A percentile compares a stretch with the other conserved stretches of the same genome.
Evolutionary conservation across 495 filamentous ascomycete genomes (phyloP).

Genomic region (Talaromyces borbonicus): DNA sequence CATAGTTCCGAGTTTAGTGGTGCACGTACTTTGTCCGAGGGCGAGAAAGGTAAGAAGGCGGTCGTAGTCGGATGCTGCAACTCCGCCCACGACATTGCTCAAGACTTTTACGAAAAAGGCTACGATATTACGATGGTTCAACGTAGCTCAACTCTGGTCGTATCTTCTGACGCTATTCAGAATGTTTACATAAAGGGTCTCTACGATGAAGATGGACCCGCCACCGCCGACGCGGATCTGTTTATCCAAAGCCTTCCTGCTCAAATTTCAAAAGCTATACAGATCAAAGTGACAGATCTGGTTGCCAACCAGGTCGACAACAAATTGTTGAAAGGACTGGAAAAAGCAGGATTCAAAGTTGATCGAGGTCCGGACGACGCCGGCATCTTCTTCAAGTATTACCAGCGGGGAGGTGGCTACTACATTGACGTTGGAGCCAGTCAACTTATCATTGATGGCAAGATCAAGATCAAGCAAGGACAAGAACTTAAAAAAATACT

Average conservation of each 20-base stretch:
- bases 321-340: conserved; percentile 47
- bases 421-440: conserved; percentile 69
- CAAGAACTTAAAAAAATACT: conserved; percentile 46
- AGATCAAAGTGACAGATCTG: conserved; percentile 38
- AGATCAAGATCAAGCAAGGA: conserved; percentile 65
- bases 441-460: conserved; percentile 62
- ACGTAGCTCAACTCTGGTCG: conserved; percentile 62
- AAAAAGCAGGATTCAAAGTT: conserved; percentile 55
- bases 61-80: conserved; percentile 75
- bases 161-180: conserved; percentile 49
- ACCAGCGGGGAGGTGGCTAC: conserved; percentile 64
- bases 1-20: conserved; percentile 32
- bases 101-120: conserved; percentile 72
- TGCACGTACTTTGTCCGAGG: conserved; percentile 4
- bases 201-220: conserved; percentile 50
- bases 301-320: conserved; percentile 43
- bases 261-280: conserved; percentile 45
- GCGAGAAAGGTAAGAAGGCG: conserved; percentile 46
- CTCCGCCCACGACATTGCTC: conserved; percentile 76
- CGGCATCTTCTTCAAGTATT: conserved; percentile 62
- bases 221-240: conserved; percentile 56
- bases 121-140: conserved; percentile 69
- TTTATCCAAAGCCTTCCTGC: conserved; percentile 45
- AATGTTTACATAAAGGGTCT: conserved; percentile 44
- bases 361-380: conserved; percentile 54